A percentile compares a stretch with the other conserved stretches of the same genome.
Conservation (phyloP, 495 filamentous ascomycete species). For the Massariosphaeria phaeospora region DNA sequence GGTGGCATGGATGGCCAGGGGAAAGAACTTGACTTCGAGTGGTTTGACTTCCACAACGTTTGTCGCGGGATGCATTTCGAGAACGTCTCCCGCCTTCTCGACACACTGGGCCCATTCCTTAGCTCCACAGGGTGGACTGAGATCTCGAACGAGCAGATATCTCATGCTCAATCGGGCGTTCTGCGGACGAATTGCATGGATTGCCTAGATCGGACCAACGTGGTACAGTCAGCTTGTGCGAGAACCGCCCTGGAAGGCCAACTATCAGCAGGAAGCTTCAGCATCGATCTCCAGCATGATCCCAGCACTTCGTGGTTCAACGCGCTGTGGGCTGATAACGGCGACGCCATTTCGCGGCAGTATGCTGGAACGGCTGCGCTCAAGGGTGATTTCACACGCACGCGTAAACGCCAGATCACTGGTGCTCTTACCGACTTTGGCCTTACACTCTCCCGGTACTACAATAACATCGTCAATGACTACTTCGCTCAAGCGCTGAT, state of each 20-base stretch:
- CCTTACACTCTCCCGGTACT: conserved; percentile 68
- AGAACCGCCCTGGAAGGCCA: conserved; percentile 71
- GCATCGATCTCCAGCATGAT: conserved; percentile 62
- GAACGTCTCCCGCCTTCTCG: conserved; percentile 74
- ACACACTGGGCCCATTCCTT: conserved; percentile 59
- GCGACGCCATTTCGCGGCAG: conserved; percentile 62
- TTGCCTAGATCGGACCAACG: conserved; percentile 88
- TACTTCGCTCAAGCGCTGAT: conserved; percentile 93
- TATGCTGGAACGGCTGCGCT: conserved; percentile 88
- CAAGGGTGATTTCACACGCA: conserved; percentile 93
- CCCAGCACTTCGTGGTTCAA: conserved; percentile 87
- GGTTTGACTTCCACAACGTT: conserved; percentile 91
- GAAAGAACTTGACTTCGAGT: conserved; percentile 65
- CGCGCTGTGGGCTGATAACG: conserved; percentile 91
- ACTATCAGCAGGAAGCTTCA: conserved; percentile 64
- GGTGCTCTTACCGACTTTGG: conserved; percentile 92
- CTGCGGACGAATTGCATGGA: conserved; percentile 96
- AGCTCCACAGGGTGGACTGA: conserved; percentile 56
- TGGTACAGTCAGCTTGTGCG: conserved; percentile 82
- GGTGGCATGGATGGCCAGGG: conserved; percentile 50
- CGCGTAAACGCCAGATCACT: conserved; percentile 81
- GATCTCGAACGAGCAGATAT: conserved; percentile 35
- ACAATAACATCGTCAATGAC: conserved; percentile 85
- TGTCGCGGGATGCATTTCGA: conserved; percentile 97
- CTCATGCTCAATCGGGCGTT: conserved; percentile 61